Base-by-base conservation (phyloP, 495 filamentous ascomycete genomes). In the Aspergillus carlsbadensis region DNA sequence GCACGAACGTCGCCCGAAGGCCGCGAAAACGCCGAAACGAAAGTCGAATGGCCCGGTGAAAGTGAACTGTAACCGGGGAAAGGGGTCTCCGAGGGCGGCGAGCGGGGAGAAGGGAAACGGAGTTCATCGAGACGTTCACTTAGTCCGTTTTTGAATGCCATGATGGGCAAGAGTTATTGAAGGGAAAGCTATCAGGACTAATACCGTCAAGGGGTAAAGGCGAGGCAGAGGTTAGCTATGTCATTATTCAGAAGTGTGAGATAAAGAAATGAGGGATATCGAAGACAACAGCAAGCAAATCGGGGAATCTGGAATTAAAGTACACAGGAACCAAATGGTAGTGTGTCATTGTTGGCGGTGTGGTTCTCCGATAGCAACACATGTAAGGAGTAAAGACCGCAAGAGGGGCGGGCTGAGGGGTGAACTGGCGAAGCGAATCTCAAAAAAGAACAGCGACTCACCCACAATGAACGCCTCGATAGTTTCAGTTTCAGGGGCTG, bases 31-130 rank as follows among this genome's bases (percentile, higher is more conserved):
- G 76, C 77, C 46, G 82, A 75, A 59, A 83, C 75, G 52, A 81
- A 73, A 54, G 70, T 82, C 56, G 78, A 78, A 68, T 83, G 83
- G 65, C 83, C 84, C 62, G 86, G 84, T 52, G 84, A 83, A 44
- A 90, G 83, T 58, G 88, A 81, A 52, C 81, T 85, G 72, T 91
- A 85, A 47, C 84, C 84, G 52, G 82, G 82, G 66, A 88, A 89
- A 51, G 84, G 79, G 55, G 82, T 76, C 61, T 93, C 88, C 67
- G 82, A 84, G 49, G 84, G 80, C 26, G 87, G 83, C 59, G 85
- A 88, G 64, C 87, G 84, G 67, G 89, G 85, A 69, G 83, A 80
- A 56, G 87, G 85, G 72, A 88, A 92, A 65, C 89, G 88, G 74
- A 91, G 81, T 75, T 89, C 85, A 69, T 88, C 85, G 76, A 85